A percentile compares a stretch with the other conserved stretches of the same genome.
phyloP scores from a whole-genome alignment of 129 eudicot species.

The Heracleum sosnowskyi region DNA sequence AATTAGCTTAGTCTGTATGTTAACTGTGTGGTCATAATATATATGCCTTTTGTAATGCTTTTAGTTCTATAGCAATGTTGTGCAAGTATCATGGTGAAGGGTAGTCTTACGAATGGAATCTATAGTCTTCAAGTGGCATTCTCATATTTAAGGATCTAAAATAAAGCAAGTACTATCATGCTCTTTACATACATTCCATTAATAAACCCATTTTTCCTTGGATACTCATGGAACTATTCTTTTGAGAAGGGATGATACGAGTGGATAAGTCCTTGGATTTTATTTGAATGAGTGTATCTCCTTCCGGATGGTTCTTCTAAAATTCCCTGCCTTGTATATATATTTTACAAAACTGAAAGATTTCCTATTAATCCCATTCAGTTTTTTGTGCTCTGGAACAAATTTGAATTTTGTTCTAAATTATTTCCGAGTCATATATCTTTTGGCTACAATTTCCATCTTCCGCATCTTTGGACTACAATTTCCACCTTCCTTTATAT shows the following conservation, averaged over 20 bases:
- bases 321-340: not conserved
- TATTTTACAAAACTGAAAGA: not conserved
- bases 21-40: too few species aligned
- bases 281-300: too few species aligned
- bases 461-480: too few species aligned
- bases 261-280: not conserved
- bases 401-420: not conserved
- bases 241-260: not conserved
- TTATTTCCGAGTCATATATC: not conserved
- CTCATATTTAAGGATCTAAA: not conserved
- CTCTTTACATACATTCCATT: not conserved
- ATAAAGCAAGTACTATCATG: not conserved
- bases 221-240: not conserved
- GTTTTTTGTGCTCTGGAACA: not conserved
- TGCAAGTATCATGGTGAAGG: too few species aligned
- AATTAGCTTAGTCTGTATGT: not conserved
- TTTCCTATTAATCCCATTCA: not conserved
- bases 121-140: not conserved
- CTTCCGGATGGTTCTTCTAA: not conserved
- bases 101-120: not conserved
- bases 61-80: too few species aligned
- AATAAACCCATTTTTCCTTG: not conserved
- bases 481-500: too few species aligned
- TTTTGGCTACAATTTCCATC: not conserved
- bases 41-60: too few species aligned